Evolutionary conservation across 2,329 filamentous ascomycete genomes (phyloP), one percentile per base, ranked within the genome.

Genomic region (Xylaria sp.): DNA sequence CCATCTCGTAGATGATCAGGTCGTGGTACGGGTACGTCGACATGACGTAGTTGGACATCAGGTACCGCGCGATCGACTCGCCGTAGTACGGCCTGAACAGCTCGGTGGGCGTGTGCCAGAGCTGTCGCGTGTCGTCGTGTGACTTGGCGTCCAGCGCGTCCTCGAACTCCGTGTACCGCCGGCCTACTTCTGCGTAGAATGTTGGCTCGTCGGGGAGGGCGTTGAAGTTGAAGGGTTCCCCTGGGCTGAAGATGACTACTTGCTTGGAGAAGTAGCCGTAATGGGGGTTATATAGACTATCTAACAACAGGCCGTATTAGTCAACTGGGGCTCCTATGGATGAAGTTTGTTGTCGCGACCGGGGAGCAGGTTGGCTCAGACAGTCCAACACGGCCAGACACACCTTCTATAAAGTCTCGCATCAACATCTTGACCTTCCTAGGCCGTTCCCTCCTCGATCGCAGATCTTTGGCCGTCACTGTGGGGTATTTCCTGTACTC

Each of bases 31-130:
- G 96, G 79, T 96, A 98, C 65, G 93, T 89, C 53, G 93, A 93
- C 79, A 97, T 89, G 79, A 96, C 94, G 86, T 99, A 99, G 83
- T 99, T 97, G 73, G 93, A 91, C 73, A 98, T 90, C 53, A 99
- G 88, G 80, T 98, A 97, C 23, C 95, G 91, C n/a, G 95, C 96
- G 74, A 99, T 93, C 40, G 96, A 93, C 84, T 99, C 94, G 77
- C 95, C 97, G 79, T 99, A 99, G 81, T 95, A 97, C 0, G 97
- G 96, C 38, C 93, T 89, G 83, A 99, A 99, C 23, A 99, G 89
- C 83, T 99, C 96, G 0, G 96, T 99, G 0, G 97, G 96, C 13
- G 96, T 99, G 80, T 99, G 97, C 96, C 96, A 99, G 54, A 99
- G 86, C 83, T 99, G 96, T 10, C 96, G 89, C 48, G 93, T 91